phyloP scores from a whole-genome alignment of 352 stramenopile genomes.

The Chrysophaeum taylorii region DNA sequence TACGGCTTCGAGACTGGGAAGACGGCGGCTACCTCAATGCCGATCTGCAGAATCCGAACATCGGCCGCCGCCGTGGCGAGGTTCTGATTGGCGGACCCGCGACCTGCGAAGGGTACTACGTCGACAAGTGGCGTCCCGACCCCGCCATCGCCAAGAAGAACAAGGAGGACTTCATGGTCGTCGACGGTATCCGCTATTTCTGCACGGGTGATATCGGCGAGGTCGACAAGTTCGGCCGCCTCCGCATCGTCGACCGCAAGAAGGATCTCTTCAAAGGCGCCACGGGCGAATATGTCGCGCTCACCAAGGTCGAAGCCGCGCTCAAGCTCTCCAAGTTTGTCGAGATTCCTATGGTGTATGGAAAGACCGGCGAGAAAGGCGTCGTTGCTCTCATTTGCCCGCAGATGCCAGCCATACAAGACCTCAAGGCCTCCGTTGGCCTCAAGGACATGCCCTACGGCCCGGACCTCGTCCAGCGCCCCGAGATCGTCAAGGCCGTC shows the following conservation, averaged over 20 bases:
- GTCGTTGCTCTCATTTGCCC: slow-evolving; percentile 24
- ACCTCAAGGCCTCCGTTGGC: too few species aligned
- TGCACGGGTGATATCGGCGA: not conserved
- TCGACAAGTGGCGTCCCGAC: not conserved
- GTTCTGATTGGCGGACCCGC: not conserved
- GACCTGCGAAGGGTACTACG: not conserved
- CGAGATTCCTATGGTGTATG: slow-evolving; percentile 22
- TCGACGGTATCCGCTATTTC: not conserved
- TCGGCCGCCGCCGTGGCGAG: not conserved
- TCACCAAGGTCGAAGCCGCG: slow-evolving; percentile 55
- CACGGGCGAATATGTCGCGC: slow-evolving; percentile 63
- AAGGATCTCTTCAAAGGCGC: slow-evolving; percentile 77
- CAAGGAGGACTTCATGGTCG: not conserved
- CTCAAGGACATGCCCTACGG: too few species aligned
- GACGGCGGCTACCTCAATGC: not conserved
- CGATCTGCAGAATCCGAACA: not conserved
- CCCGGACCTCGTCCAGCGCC: too few species aligned
- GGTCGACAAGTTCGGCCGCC: not conserved
- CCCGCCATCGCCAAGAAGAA: not conserved
- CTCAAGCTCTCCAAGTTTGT: slow-evolving; percentile 14
- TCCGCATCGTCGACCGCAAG: slow-evolving; percentile 65
- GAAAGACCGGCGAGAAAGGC: not conserved
- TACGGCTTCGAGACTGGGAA: too few species aligned
- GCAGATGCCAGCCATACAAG: too few species aligned
- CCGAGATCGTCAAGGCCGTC: too few species aligned